Evolutionary conservation across 108 stramenopile species (phyloP), one percentile per base, ranked within the genome.

Genomic region (Phaeodactylum tricornutum): DNA sequence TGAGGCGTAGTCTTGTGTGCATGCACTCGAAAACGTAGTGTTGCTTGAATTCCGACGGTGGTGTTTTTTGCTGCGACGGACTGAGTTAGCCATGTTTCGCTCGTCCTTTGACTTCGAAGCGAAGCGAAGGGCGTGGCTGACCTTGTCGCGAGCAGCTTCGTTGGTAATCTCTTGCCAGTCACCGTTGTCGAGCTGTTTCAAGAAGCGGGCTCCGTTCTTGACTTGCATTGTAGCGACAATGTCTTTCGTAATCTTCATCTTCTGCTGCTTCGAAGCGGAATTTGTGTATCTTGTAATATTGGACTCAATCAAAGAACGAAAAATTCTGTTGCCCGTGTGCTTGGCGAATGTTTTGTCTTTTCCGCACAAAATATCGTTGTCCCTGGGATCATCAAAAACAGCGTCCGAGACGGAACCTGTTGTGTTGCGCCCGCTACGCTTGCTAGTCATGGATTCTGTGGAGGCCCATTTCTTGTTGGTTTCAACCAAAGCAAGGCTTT

Each of bases 141-240:
- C 64, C 38, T 72, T 72, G 52, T 72, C 71, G 1, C 71, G 59
- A 29, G 71, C 71, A 12, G 60, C 48, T 14, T 65, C 54, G n/a
- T 36, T 53, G n/a, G 63, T 55, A 42, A 72, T 72, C 41, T 72
- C 71, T 35, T 47, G 40, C 71, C 71, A 72, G 8, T 21, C 21
- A 5, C 38, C 35, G 11, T 49, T 29, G 2, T 53, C 71, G 22
- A 59, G 42, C 36, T 61, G 57, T 43, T 53, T 61, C 43, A 27
- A 3, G 20, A 48, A 48, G 47, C 47, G 47, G 20, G 4, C 14
- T 16, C 63, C 63, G 33, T 58, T 46, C 11, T 53, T 38, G 0
- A 23, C 17, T 4, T 36, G 20, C 37, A 71, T 71, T 21, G 28
- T 7, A 4, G 31, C 47, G 0, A 71, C 69, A 46, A 71, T 64